These are phyloP conservation scores for Starmerella powellii DNA, from an alignment of 805 yeast genomes.

Conservation along the genomic window DNA sequence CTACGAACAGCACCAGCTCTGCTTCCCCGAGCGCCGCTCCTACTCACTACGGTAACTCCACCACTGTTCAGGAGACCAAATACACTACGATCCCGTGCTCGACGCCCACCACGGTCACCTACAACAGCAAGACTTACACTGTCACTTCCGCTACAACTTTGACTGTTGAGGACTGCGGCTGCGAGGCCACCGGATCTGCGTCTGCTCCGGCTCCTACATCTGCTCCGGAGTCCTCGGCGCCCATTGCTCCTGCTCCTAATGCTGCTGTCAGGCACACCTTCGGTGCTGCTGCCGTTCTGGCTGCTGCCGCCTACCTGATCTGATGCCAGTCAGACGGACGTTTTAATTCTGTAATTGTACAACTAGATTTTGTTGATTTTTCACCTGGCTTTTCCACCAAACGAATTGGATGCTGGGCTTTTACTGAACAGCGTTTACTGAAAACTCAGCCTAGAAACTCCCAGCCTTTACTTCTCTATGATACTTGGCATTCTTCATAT, in stretches of 20 bases:
- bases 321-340: too few species aligned
- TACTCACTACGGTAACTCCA: background rate
- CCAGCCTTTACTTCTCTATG: too few species aligned
- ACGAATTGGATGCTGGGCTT: too few species aligned
- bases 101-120: conserved; percentile 22
- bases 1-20: background rate
- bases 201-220: too few species aligned
- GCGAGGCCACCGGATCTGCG: too few species aligned
- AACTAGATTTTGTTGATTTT: too few species aligned
- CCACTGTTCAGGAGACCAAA: conserved; percentile 18
- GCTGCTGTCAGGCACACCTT: conserved; percentile 2
- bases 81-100: conserved; percentile 22
- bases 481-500: too few species aligned
- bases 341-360: too few species aligned
- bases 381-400: too few species aligned
- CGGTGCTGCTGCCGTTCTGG: conserved; percentile 6
- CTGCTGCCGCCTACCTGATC: conserved; percentile 3
- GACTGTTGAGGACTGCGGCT: conserved; percentile 38
- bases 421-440: too few species aligned
- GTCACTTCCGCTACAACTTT: conserved; percentile 41
- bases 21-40: conserved; percentile 1
- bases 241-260: conserved; percentile 1
- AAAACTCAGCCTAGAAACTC: too few species aligned
- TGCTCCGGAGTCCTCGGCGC: too few species aligned
- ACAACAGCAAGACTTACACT: conserved; percentile 32